Base-by-base conservation (phyloP, 1,139 yeast species). In the Suhomyces coccinellae region DNA sequence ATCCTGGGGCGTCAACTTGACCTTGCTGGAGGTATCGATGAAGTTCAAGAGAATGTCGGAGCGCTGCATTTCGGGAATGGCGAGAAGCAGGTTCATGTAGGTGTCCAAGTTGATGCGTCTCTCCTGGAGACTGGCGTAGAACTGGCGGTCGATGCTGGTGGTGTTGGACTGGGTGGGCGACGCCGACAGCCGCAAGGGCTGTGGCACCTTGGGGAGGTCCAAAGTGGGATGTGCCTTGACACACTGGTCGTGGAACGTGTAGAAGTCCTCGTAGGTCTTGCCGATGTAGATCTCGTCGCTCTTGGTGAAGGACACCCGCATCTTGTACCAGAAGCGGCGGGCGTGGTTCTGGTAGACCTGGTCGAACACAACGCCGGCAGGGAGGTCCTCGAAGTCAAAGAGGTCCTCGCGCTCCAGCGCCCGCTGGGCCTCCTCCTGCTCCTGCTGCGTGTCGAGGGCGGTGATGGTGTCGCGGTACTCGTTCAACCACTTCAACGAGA, bases 231-330 rank as follows among this genome's bases (percentile, higher is more conserved):
- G 26, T 15, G 30, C 33, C 43, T 31, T 33, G 14, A 43, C 44
- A 22, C 57, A 40, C 20, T 38, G 39, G 4, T 47, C 33, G 41
- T 58, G 63, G 35, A 61, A 47, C 16, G 53, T 47, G 48, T 57
- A 58, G 37, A 61, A 57, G 35, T 61, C 63, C 33, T 57, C 57
- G 49, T 59, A 58, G 36, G 51, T 45, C 45, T 58, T 59, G 22
- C 54, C 59, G 20, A 59, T 47, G 37, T 48, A 53, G 11, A 55
- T 34, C 4, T 32, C 41, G 14, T 55, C 56, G 6, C 51, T 44
- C 36, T 52, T 48, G 4, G 45, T 45, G 31, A 55, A 49, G 16
- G 49, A 52, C 10, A 60, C 46, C 17, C 44, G 35, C 26, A 46
- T 42, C 13, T 55, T 52, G 53, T 60, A 61, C 63, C 64, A 61